Evolutionary conservation across 2,329 filamentous ascomycete species (phyloP).

Genomic region (Aspergillus aculeatinus): DNA sequence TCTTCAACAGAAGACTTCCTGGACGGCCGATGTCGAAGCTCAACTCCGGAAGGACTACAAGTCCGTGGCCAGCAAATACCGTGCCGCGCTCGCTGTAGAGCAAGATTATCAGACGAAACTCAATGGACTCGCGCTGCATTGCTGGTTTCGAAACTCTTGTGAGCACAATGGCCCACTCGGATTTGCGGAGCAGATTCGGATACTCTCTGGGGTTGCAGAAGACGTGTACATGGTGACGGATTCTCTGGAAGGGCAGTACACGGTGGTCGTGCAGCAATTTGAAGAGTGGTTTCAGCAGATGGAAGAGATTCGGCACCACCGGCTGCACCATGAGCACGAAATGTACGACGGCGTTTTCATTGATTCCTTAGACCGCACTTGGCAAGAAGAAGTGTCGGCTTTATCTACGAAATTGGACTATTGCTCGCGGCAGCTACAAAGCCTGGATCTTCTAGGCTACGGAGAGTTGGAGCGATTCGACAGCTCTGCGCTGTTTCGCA

Average conservation of each 20-base stretch:
- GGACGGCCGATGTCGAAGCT: constrained; percentile 31
- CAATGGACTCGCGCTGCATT: constrained; percentile 37
- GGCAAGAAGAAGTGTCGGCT: constrained; percentile 35
- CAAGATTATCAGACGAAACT: constrained; percentile 31
- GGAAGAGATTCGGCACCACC: constrained; percentile 25
- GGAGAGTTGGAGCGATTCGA: constrained; percentile 22
- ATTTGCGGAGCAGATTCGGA: constrained; percentile 39
- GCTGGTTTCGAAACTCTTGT: constrained; percentile 35
- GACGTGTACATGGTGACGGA: constrained; percentile 37
- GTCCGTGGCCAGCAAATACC: constrained; percentile 36
- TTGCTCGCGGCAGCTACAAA: constrained; percentile 36
- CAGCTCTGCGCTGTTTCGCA: constrained; percentile 34
- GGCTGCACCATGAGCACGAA: constrained; percentile 13
- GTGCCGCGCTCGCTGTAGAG: constrained; percentile 32
- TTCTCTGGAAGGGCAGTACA: constrained; percentile 30
- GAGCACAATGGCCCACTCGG: constrained; percentile 28
- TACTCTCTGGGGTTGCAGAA: constrained; percentile 40
- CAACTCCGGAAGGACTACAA: constrained; percentile 36
- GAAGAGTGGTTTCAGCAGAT: constrained; percentile 38
- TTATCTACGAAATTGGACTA: constrained; percentile 37
- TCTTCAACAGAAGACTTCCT: constrained; percentile 29
- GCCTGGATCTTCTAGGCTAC: constrained; percentile 36
- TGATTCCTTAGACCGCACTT: constrained; percentile 33
- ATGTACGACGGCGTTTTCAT: constrained; percentile 30
- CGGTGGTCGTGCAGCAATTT: constrained; percentile 30